Base-by-base conservation (phyloP, 352 stramenopile species). In the Aphanomyces cochlioides region DNA sequence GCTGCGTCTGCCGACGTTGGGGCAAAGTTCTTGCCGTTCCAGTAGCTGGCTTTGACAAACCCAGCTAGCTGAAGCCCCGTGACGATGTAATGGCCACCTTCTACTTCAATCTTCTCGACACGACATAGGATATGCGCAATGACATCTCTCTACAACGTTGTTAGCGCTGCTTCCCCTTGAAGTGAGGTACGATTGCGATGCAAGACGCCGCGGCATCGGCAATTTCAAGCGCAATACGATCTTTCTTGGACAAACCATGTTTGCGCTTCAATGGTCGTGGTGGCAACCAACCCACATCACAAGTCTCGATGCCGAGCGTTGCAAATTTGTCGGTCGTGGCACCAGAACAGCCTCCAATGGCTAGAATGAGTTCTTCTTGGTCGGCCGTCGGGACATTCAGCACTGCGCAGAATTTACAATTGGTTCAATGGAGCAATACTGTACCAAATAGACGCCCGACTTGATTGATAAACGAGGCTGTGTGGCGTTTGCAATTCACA, bases 11-110 rank as follows among this genome's bases (percentile, higher is more conserved):
- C 36, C 6, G 68, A 50, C 58, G 73, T 75, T 4, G 85, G 78
- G 50, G 89, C 81, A 59, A 95, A 93, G 56, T 87, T 88, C 60
- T 87, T 85, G 48, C 85, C 85, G 70, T 95, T 79, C 87, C 87
- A 95, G 66, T 95, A 95, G 5, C 67, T 66, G n/a, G 53, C 73
- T 43, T 74, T 78, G 56, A 75, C 78, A 81, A 81, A 90, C 3
- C 78, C 85, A 13, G 79, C 81, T 8, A 92, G 73, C 67, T 90
- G 80, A 13, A 76, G 77, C 69, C 84, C 90, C n/a, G 84, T 80
- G 39, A 93, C 67, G 47, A 91, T 72, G 64, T 83, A 77, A 59
- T 95, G 85, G 7, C 85, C 85, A 64, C 92, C 84, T 59, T 89
- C 82, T 47, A 82, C 77, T 4, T 80, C 79, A 50, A 89, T 75